A percentile compares a stretch with the other conserved stretches of the same genome.
Conservation (phyloP, 768 basidiomycete genomes). For the Pisolithus microcarpus region DNA sequence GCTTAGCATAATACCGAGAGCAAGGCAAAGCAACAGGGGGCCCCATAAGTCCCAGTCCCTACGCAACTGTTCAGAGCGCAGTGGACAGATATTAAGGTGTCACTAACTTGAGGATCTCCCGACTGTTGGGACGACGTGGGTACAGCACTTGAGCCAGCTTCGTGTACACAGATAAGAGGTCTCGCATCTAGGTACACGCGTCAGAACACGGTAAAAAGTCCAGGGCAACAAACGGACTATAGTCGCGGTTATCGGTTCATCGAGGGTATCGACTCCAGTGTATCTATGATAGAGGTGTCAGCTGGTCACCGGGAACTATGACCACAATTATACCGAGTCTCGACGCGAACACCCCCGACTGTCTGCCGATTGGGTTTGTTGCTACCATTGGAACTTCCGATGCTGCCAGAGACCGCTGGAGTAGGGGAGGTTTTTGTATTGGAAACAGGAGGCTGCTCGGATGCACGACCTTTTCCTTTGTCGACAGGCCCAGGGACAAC, state of each 20-base stretch:
- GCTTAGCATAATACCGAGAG: slow-evolving; percentile 79
- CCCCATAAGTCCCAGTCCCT: slow-evolving; percentile 99
- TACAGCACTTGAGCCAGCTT: slow-evolving; percentile 94
- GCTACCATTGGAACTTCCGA: slow-evolving; percentile 45
- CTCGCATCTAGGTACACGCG: slow-evolving; percentile 56
- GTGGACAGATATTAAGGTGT: neutral
- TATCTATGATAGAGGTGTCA: slow-evolving; percentile 34
- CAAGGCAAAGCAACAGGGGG: slow-evolving; percentile 75
- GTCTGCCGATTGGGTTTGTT: slow-evolving; percentile 48
- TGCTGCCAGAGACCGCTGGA: slow-evolving; percentile 59
- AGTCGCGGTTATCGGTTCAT: slow-evolving; percentile 84
- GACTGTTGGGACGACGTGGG: slow-evolving; percentile 64
- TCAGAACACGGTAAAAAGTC: slow-evolving; percentile 4
- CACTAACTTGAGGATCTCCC: slow-evolving; percentile 73
- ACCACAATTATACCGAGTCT: slow-evolving; percentile 60
- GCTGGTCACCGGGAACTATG: neutral
- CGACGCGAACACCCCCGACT: slow-evolving; percentile 81
- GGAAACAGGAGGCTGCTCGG: slow-evolving; percentile 44
- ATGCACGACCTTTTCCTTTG: slow-evolving; percentile 69
- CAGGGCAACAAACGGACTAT: slow-evolving; percentile 53
- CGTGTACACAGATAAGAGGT: slow-evolving; percentile 82
- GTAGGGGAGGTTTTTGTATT: slow-evolving; percentile 26
- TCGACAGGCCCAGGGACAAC: slow-evolving; percentile 40
- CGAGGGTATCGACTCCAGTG: slow-evolving; percentile 81
- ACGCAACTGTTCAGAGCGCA: slow-evolving; percentile 4